A percentile compares a stretch with the other conserved stretches of the same genome.
Conservation (phyloP, 805 yeast genomes). For the Metschnikowia baotianmanensis region DNA sequence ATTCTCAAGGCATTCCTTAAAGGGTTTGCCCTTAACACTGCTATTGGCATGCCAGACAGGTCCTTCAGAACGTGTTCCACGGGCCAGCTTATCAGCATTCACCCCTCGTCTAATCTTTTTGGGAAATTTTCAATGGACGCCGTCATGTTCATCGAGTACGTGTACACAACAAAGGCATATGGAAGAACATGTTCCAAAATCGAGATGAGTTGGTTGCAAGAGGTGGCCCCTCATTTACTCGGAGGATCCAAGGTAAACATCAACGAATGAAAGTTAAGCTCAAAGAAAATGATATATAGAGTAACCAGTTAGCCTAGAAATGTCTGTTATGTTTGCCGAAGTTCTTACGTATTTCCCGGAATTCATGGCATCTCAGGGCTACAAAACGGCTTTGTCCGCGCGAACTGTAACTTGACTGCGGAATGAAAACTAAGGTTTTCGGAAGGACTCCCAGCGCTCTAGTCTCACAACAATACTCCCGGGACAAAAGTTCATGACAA, state of each 20-base stretch:
- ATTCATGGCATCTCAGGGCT: too few relatives aligned
- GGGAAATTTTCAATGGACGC: conserved; percentile 75
- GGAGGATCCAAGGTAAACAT: conserved; percentile 40
- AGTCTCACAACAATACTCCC: too few relatives aligned
- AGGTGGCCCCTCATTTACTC: conserved; percentile 65
- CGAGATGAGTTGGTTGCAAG: conserved; percentile 83
- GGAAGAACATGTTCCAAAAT: conserved; percentile 86
- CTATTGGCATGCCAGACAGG: conserved; percentile 92
- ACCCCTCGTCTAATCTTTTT: conserved; percentile 86
- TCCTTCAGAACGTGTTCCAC: conserved; percentile 82
- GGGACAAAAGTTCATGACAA: neutral
- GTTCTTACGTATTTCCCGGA: too few relatives aligned
- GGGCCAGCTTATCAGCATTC: conserved; percentile 83
- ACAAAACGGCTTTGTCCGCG: too few relatives aligned
- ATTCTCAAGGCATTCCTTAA: conserved; percentile 75
- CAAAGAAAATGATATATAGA: neutral
- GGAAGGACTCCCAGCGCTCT: too few relatives aligned
- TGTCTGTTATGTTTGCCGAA: too few relatives aligned
- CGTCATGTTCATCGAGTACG: conserved; percentile 92
- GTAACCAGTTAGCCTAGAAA: too few relatives aligned
- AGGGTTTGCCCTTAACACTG: conserved; percentile 87
- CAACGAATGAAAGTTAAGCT: conserved; percentile 15
- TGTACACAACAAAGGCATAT: conserved; percentile 88
- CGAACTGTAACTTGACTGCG: too few relatives aligned
- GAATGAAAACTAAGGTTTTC: too few relatives aligned